A percentile compares a stretch with the other conserved stretches of the same genome.
phyloP scores from a whole-genome alignment of 306 rosid genomes.

The Acacia acuminata region DNA sequence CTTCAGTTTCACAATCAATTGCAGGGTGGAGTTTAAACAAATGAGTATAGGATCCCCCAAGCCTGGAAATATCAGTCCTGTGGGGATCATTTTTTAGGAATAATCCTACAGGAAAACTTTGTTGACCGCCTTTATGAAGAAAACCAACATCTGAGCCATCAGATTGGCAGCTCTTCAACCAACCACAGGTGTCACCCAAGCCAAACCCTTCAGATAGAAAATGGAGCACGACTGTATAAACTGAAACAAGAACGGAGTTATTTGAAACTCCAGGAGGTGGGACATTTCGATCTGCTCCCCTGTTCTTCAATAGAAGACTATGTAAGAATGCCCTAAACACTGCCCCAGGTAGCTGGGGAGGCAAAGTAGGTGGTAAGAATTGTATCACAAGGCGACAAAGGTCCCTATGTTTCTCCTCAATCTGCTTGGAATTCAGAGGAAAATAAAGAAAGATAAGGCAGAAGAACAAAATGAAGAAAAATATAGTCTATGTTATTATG shows the following conservation, averaged over 20 bases:
- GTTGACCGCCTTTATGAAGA: slow-evolving; percentile 96
- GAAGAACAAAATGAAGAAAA: slow-evolving; percentile 5
- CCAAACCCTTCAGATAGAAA: slow-evolving; percentile 96
- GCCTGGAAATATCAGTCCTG: slow-evolving; percentile 73
- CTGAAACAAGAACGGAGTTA: slow-evolving; percentile 87
- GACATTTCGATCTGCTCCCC: slow-evolving; percentile 80
- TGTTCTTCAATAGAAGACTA: slow-evolving; percentile 76
- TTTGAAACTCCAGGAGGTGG: slow-evolving; percentile 89
- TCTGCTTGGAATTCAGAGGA: slow-evolving; percentile 48
- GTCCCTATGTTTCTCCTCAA: slow-evolving; percentile 97
- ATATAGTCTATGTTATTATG: background rate
- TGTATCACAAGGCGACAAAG: slow-evolving; percentile 92
- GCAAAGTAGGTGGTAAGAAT: slow-evolving; percentile 79
- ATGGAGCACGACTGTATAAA: slow-evolving; percentile 84
- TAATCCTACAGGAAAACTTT: slow-evolving; percentile 71
- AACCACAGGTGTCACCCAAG: slow-evolving; percentile 65
- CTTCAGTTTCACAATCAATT: slow-evolving; percentile 65
- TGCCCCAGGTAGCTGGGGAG: slow-evolving; percentile 92
- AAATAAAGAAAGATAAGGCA: slow-evolving; percentile 16
- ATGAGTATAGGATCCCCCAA: slow-evolving; percentile 91
- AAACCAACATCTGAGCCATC: slow-evolving; percentile 72
- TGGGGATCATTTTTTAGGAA: slow-evolving; percentile 74
- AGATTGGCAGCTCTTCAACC: slow-evolving; percentile 73
- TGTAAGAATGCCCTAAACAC: slow-evolving; percentile 84
- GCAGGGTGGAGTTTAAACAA: slow-evolving; percentile 64